Evolutionary conservation across 2,329 filamentous ascomycete genomes (phyloP), one percentile per base, ranked within the genome.

Genomic region (Ophioceras dolichostomum): DNA sequence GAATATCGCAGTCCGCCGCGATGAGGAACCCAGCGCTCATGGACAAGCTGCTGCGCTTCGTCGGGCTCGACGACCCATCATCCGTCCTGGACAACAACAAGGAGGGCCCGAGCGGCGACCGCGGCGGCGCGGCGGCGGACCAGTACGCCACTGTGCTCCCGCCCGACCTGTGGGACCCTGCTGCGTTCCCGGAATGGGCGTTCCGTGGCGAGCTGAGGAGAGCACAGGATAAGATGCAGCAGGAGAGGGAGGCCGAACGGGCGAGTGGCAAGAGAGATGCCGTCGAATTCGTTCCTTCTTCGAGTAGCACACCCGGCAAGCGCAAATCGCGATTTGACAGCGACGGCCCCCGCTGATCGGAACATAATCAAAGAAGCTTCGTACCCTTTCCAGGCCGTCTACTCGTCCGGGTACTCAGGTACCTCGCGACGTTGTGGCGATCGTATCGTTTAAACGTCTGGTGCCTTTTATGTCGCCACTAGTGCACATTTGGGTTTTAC

Each of bases 31-130:
- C 84, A 3, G 73, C 70, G 30, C 61, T 88, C 37, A 72, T 76
- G 56, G 75, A 81, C 43, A 86, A 83, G 58, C 64, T 89, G 39
- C 67, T 86, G 61, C 67, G 65, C 18, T 88, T 85, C 59, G 77
- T 79, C 12, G 71, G 67, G 2, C 24, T 59, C 4, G 49, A 46
- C 34, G 62, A 56, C 33, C 52, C 54, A 26, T 7, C 12, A 7
- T 7, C 12, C 31, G 54, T 41, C 2, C 34, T 16, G 9, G 53
- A 47, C 4, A 21, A 38, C 17, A 13, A 60, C n/a, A 27, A 21
- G n/a, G 38, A 42, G 16, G 16, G 14, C 18, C 28, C 28, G 28
- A 10, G 18, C 26, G 6, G 35, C 34, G 20, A 34, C 28, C 2
- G 10, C 7, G 17, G 27, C 5, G 22, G 64, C 35, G 69, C 67